phyloP scores from a whole-genome alignment of 257 asterid genomes.

The Ilex aquifolium region DNA sequence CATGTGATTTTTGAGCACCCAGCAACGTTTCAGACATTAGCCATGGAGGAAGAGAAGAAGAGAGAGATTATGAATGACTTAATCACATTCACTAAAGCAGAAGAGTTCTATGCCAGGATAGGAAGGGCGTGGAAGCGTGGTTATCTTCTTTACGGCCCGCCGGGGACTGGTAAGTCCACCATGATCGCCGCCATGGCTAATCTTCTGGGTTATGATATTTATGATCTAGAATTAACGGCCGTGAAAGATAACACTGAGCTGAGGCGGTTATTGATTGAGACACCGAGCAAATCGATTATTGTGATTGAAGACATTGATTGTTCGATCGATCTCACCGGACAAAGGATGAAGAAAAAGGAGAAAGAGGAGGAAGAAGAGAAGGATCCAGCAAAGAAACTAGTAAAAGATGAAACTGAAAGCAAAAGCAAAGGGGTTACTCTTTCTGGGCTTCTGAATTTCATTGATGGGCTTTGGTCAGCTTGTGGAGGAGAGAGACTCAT shows the following conservation, averaged over 20 bases:
- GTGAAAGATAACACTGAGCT: not conserved
- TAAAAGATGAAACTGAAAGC: not conserved
- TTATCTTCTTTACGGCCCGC: not conserved
- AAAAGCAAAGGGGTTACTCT: not conserved
- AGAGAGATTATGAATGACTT: not conserved
- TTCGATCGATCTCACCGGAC: not conserved
- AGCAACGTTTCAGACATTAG: not conserved
- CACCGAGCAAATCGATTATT: not conserved
- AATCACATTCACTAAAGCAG: not conserved
- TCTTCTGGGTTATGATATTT: not conserved
- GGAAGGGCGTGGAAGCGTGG: slow-evolving; percentile 2
- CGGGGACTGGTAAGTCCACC: not conserved
- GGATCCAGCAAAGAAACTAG: not conserved
- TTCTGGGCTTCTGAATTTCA: slow-evolving; percentile 1
- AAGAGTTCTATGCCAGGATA: not conserved
- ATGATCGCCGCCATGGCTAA: slow-evolving; percentile 4
- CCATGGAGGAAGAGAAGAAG: slow-evolving; percentile 1
- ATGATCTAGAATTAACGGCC: not conserved
- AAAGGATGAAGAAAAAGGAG: not conserved
- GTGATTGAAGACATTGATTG: slow-evolving; percentile 1
- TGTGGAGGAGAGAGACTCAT: slow-evolving; percentile 4
- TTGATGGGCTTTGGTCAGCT: slow-evolving; percentile 2
- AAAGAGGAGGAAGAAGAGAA: not conserved
- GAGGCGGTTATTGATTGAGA: not conserved
- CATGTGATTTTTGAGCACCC: not conserved